phyloP scores from a whole-genome alignment of 1,139 yeast genomes.

The Suhomyces kunorum region DNA sequence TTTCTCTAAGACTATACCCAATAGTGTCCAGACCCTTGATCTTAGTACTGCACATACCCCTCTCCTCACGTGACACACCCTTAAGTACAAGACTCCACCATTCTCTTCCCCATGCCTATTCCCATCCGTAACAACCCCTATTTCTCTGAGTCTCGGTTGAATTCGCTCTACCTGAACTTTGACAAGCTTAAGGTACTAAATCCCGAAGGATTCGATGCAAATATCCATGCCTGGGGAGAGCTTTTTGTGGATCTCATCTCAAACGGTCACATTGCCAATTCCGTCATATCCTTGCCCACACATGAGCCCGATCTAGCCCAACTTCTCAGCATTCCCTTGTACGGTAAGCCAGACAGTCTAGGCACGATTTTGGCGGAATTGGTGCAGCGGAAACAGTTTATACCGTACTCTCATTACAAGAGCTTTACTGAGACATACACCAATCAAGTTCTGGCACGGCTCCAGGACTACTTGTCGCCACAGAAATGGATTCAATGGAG shows the following conservation, averaged over 20 bases:
- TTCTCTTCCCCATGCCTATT: not conserved
- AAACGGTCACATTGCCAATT: constrained; percentile 17
- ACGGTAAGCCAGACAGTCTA: constrained; percentile 34
- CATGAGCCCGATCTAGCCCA: constrained; percentile 24
- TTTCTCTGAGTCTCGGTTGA: constrained; percentile 53
- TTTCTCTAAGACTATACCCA: no score
- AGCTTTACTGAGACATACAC: constrained; percentile 11
- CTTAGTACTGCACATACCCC: no score
- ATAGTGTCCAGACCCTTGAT: no score
- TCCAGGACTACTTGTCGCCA: constrained; percentile 23
- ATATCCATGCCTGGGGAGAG: constrained; percentile 60
- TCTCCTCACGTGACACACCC: no score
- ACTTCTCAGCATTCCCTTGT: constrained; percentile 26
- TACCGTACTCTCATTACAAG: constrained; percentile 22
- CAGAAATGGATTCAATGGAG: constrained; percentile 26
- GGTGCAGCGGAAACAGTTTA: constrained; percentile 21
- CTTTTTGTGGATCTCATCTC: constrained; percentile 28
- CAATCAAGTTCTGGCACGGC: constrained; percentile 10
- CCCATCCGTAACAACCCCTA: constrained; percentile 17
- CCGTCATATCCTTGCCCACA: constrained; percentile 26
- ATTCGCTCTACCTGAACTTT: constrained; percentile 69
- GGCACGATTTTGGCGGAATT: constrained; percentile 30
- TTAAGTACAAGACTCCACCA: not conserved
- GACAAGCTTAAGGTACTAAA: constrained; percentile 51
- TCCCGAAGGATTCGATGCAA: constrained; percentile 71